Base-by-base conservation (phyloP, 495 filamentous ascomycete genomes). In the Neurospora pannonica region DNA sequence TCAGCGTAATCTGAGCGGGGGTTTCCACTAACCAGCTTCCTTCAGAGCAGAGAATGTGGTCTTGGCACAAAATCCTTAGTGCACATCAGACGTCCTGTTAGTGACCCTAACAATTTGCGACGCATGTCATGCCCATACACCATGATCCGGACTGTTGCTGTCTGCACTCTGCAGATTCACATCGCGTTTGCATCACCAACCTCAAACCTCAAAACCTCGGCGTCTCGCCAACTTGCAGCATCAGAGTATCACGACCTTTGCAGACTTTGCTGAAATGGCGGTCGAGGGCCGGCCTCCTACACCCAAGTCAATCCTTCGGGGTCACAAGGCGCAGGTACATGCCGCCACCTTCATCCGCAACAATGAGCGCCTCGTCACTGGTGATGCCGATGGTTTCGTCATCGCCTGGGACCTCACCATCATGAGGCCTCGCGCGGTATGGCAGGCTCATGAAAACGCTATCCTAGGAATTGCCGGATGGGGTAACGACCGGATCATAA, bases 341-440 rank as follows among this genome's bases (percentile, higher is more conserved):
- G 88, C 89, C 19, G 83, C 96, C 36, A 82, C 88, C 72, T 93
- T 99, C 80, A 87, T 92, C 75, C 88, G 87, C 67, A 77, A 83
- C 71, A 97, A 97, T 77, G 85, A 89, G 70, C 90, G 93, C 11
- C 90, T 99, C 1, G 78, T 95, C 37, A 95, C 94, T 7, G 96
- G 91, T 21, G 96, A 99, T 82, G 92, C 93, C 5, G 92, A 97
- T 71, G 96, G 96, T 76, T 98, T 92, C 88, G 84, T 97, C 40
- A 87, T 97, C 11, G 82, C 94, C 31, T 99, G 96, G 96, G 91
- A 93, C 77, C 82, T 97, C 21, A 87, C 90, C 46, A 93, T 89
- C 70, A 94, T 96, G 83, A 88, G 96, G 9, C 90, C 96, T 0
- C 87, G 91, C 39, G 92, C 92, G 0, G 93, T 94, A 2, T 99